phyloP scores from a whole-genome alignment of 306 rosid genomes.

The Medicago arabica region DNA sequence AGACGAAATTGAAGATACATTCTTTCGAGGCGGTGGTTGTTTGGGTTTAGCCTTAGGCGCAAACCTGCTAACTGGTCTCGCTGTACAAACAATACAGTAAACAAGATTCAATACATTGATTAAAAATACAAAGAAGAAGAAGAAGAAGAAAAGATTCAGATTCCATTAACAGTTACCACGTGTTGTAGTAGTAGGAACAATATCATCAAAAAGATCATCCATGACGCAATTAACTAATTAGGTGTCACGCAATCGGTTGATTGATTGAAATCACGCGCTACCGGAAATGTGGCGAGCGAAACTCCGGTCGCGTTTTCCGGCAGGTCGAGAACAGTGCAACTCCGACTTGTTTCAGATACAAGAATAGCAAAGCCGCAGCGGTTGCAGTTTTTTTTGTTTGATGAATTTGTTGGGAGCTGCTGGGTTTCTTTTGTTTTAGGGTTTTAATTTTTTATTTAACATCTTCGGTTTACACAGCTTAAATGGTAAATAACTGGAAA shows the following conservation, averaged over 20 bases:
- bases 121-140: not conserved
- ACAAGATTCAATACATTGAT: not conserved
- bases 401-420: not conserved
- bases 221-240: not conserved
- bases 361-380: not conserved
- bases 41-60: slow-evolving; percentile 68
- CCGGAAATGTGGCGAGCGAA: not conserved
- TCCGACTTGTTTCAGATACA: not conserved
- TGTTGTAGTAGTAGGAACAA: not conserved
- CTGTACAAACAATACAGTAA: slow-evolving; percentile 41
- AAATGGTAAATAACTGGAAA: not conserved
- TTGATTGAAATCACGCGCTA: not conserved
- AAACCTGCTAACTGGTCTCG: slow-evolving; percentile 55
- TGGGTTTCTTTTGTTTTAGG: not conserved
- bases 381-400: not conserved
- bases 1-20: slow-evolving; percentile 3
- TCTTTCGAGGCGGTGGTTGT: slow-evolving; percentile 53
- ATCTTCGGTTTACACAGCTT: not conserved
- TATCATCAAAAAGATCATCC: slow-evolving; percentile 5
- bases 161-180: not conserved
- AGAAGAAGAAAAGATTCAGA: not conserved
- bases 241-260: not conserved
- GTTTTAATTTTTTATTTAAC: not conserved
- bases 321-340: not conserved
- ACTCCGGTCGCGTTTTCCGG: not conserved